A percentile compares a stretch with the other conserved stretches of the same genome.
These are phyloP conservation scores for Saccharomycopsis guyanensis DNA, from an alignment of 805 yeast species.

Conservation along the genomic window DNA sequence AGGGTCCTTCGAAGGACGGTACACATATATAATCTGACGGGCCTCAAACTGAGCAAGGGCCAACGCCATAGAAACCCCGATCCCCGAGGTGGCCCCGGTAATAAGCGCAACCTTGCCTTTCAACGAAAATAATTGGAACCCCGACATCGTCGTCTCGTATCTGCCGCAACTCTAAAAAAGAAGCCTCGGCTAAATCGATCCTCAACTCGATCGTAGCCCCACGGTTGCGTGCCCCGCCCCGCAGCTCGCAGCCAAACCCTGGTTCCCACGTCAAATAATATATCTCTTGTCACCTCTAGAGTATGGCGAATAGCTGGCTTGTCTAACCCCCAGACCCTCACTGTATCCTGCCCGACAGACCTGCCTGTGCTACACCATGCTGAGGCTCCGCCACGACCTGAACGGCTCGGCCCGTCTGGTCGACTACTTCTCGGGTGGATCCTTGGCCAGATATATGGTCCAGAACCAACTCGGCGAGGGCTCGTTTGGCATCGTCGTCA, in stretches of 20 bases:
- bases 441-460: background rate
- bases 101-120: constrained; percentile 36
- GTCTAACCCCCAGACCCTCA: no score
- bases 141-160: background rate
- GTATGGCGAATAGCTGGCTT: no score
- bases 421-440: background rate
- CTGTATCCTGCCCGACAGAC: no score
- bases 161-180: background rate
- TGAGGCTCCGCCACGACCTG: no score
- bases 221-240: background rate
- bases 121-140: constrained; percentile 32
- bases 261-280: no score
- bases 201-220: no score
- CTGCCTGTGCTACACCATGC: no score
- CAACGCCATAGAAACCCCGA: constrained; percentile 36
- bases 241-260: background rate
- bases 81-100: constrained; percentile 39
- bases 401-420: no score
- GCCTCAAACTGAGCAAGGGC: constrained; percentile 38
- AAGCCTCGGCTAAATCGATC: no score
- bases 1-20: constrained; percentile 26
- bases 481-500: constrained; percentile 84
- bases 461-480: constrained; percentile 53
- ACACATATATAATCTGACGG: constrained; percentile 32
- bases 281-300: no score